These are phyloP conservation scores for Colletotrichum sp. DNA, from an alignment of 2,329 filamentous ascomycete species.

Conservation along the genomic window DNA sequence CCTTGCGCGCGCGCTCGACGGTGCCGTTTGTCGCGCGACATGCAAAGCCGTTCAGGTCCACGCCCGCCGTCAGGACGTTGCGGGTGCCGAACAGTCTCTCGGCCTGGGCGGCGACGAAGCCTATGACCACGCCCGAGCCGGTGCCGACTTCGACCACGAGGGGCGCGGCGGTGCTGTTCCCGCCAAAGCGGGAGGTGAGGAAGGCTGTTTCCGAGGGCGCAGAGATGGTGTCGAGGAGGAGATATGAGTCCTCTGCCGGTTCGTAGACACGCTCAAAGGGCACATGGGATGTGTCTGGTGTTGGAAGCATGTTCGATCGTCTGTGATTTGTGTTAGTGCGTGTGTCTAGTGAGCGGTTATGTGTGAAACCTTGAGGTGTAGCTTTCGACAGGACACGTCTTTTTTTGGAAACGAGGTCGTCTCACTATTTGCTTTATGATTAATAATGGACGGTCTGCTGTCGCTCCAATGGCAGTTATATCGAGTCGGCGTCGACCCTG, in stretches of 20 bases:
- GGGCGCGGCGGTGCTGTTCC: conserved; percentile 43
- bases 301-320: conserved; percentile 76
- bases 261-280: conserved; percentile 90
- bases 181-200: conserved; percentile 66
- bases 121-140: conserved; percentile 92
- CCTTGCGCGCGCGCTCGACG: conserved; percentile 51
- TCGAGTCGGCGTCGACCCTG: neutral
- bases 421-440: neutral
- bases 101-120: conserved; percentile 82
- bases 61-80: conserved; percentile 73
- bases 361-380: neutral
- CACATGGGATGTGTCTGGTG: conserved; percentile 91
- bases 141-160: conserved; percentile 86
- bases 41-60: conserved; percentile 87
- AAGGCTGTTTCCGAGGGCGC: conserved; percentile 71
- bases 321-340: neutral
- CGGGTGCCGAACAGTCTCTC: conserved; percentile 72
- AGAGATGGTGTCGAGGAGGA: conserved; percentile 91
- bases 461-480: neutral
- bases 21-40: conserved; percentile 79
- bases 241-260: conserved; percentile 93
- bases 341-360: neutral
- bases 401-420: neutral
- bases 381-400: neutral
- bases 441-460: neutral